Base-by-base conservation (phyloP, 352 stramenopile species). In the Pythium plurisporium region DNA sequence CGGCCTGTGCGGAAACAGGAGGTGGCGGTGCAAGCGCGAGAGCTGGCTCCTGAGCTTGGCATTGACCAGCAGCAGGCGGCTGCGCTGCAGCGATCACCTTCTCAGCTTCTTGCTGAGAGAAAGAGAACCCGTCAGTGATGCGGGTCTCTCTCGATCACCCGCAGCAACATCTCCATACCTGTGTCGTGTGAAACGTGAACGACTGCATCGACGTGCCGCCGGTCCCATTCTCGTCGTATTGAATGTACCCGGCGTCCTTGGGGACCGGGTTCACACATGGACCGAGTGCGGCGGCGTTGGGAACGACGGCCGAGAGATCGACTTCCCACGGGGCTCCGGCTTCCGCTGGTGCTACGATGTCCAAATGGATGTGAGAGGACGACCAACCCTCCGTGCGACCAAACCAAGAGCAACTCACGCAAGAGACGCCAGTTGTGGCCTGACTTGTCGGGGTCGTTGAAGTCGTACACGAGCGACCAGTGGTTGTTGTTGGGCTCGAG, bases 401-500 rank as follows among this genome's bases (percentile, higher is more conserved):
- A 15, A 58, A 19, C 31, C 31, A 29, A 55, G 29, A 55, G 9
- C 38, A 46, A 67, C 71, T 48, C 63, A 85, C 74, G 69, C n/a
- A 86, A 51, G 20, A 89, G 65, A n/a, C 66, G 64, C 79, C 79
- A 92, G 64, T 92, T 92, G 49, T 53, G 64, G 19, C 79, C 76
- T 4, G 65, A 76, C 69, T 88, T 93, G 61, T 91, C 75, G 8
- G 80, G 84, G 62, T 97, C 89, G 62, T 96, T 97, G 59, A 97
- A 97, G 62, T 97, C 90, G 61, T 93, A 97, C 15, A 97, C 73
- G 27, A 91, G 79, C 36, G 81, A 89, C 89, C 89, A 97, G 53
- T 94, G 82, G 52, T 97, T 97, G 62, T 90, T 87, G 23, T 64
- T 69, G n/a, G 89, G 82, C 47, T 93, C 78, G 17, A 97, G 58